These are phyloP conservation scores for Pseudopyrenochaeta lycopersici DNA, from an alignment of 2,329 filamentous ascomycete genomes.

Conservation along the genomic window DNA sequence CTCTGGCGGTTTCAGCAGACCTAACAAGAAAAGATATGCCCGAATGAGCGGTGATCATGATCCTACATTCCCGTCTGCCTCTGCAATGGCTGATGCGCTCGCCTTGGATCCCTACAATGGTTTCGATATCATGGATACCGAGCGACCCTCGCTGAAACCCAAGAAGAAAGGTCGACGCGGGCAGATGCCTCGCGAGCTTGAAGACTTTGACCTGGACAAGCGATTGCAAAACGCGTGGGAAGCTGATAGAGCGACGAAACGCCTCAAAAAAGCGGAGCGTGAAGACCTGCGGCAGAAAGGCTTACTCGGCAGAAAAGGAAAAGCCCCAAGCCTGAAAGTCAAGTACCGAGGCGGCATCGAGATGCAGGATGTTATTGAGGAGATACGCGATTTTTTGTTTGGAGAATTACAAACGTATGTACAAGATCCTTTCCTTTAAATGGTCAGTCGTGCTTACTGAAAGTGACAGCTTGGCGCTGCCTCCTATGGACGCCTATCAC, in stretches of 20 bases:
- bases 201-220: constrained; percentile 55
- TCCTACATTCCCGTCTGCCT: constrained; percentile 61
- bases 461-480: constrained; percentile 70
- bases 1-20: constrained; percentile 30
- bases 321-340: constrained; percentile 62
- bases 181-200: constrained; percentile 57
- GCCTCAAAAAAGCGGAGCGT: constrained; percentile 57
- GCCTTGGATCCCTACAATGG: constrained; percentile 71
- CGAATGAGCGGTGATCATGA: constrained; percentile 26
- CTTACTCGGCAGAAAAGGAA: constrained; percentile 54
- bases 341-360: constrained; percentile 80
- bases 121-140: constrained; percentile 87
- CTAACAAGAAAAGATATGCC: constrained; percentile 33
- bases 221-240: constrained; percentile 53
- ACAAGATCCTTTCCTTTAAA: neutral
- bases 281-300: constrained; percentile 57
- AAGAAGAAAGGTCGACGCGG: constrained; percentile 70
- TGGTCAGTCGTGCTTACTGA: neutral
- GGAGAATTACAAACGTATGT: constrained; percentile 70
- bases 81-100: constrained; percentile 65
- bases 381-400: constrained; percentile 76
- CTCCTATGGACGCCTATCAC: constrained; percentile 82
- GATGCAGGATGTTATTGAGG: constrained; percentile 73
- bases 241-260: constrained; percentile 57
- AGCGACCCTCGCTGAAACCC: constrained; percentile 71